Conservation (phyloP, 176 grass and related monocot species). For the Carex pumila region DNA sequence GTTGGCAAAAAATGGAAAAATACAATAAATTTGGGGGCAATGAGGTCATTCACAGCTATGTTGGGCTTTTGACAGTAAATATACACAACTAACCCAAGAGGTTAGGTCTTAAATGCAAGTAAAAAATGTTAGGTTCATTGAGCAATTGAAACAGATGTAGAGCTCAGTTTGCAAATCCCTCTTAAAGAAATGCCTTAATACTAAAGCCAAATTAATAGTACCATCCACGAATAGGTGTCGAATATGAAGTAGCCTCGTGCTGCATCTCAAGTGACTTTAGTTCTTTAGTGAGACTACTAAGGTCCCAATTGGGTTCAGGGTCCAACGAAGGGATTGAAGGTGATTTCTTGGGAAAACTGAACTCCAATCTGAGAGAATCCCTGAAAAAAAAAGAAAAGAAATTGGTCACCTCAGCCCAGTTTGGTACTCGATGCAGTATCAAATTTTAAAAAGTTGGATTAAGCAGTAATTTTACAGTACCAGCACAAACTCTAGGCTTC, state of each 20-base stretch:
- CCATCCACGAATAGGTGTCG: constrained; percentile 11
- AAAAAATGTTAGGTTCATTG: background rate
- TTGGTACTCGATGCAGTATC: background rate
- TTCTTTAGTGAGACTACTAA: constrained; percentile 5
- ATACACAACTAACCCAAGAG: background rate
- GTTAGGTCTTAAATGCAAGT: background rate
- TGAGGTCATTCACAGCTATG: background rate
- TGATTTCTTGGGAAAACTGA: constrained; percentile 15
- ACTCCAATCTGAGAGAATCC: constrained; percentile 6
- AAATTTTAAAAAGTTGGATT: background rate
- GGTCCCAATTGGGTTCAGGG: constrained; percentile 23
- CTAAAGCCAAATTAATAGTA: background rate
- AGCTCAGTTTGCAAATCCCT: background rate
- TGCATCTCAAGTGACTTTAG: constrained; percentile 1
- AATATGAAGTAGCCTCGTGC: constrained; percentile 2
- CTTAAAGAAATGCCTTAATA: background rate
- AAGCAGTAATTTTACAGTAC: background rate
- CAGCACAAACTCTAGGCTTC: background rate
- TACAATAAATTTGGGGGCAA: background rate
- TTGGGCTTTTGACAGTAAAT: background rate
- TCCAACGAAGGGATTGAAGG: constrained; percentile 15
- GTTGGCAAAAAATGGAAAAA: background rate
- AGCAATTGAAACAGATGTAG: background rate
- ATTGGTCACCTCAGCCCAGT: background rate
- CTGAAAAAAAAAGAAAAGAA: constrained; percentile 15